A percentile compares a stretch with the other conserved stretches of the same genome.
phyloP scores from a whole-genome alignment of 352 stramenopile genomes.

The Lagenidium sp. region DNA sequence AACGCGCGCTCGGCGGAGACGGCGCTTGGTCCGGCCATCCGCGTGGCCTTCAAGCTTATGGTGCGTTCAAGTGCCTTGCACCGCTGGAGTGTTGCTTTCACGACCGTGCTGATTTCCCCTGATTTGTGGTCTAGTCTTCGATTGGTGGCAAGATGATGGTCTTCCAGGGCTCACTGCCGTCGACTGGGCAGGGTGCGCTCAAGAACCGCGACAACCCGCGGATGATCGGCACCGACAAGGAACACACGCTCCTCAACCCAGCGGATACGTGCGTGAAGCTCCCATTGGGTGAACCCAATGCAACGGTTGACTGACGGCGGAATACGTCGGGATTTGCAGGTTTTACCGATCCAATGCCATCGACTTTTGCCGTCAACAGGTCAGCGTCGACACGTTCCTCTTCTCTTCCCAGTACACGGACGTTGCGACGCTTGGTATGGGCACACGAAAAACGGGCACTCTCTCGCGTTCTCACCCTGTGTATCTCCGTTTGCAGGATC shows the following conservation, averaged over 20 bases:
- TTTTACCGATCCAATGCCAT: slow-evolving; percentile 91
- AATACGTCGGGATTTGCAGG: too few relatives aligned
- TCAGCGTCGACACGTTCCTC: slow-evolving; percentile 98
- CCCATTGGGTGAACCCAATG: too few relatives aligned
- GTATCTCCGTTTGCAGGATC: slow-evolving; percentile 32
- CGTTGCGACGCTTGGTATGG: slow-evolving; percentile 89
- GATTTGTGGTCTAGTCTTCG: slow-evolving; percentile 32
- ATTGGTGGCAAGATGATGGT: slow-evolving; percentile 87
- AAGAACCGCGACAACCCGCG: slow-evolving; percentile 81
- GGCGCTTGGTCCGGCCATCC: slow-evolving; percentile 81
- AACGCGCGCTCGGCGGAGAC: slow-evolving; percentile 73
- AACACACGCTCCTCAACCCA: slow-evolving; percentile 86
- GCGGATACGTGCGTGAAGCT: too few relatives aligned
- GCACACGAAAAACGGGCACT: too few relatives aligned
- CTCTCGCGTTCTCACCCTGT: background rate
- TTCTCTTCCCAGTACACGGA: slow-evolving; percentile 96
- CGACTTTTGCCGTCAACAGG: slow-evolving; percentile 97
- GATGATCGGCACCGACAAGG: slow-evolving; percentile 78
- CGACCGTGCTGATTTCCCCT: too few relatives aligned
- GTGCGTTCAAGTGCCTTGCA: slow-evolving; percentile 73
- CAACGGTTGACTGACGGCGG: too few relatives aligned
- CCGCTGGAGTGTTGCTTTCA: too few relatives aligned
- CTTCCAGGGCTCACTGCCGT: slow-evolving; percentile 81
- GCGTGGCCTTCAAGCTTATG: slow-evolving; percentile 97
- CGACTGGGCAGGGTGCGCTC: slow-evolving; percentile 61